phyloP scores from a whole-genome alignment of 2,329 filamentous ascomycete genomes.

The Ilyonectria sp. region DNA sequence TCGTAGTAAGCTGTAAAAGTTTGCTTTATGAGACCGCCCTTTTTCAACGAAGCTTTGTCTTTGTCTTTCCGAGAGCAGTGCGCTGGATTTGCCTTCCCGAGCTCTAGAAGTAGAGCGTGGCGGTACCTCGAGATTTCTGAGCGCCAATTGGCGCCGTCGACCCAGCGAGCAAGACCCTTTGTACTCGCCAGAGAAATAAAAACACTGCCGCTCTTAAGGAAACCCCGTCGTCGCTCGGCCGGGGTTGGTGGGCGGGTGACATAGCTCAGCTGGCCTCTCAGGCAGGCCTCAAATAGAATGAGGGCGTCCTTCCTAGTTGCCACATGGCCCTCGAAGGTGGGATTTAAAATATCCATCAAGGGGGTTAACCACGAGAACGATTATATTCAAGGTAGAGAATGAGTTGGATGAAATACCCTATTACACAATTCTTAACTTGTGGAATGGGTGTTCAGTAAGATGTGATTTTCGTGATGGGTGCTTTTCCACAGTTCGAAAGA shows the following conservation, averaged over 20 bases:
- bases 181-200: neutral
- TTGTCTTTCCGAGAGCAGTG: too few species aligned
- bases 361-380: too few species aligned
- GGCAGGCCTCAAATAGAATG: neutral
- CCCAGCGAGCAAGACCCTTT: neutral
- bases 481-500: too few species aligned
- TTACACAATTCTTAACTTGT: too few species aligned
- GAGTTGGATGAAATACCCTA: too few species aligned
- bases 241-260: neutral
- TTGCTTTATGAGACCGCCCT: neutral
- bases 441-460: too few species aligned
- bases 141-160: neutral
- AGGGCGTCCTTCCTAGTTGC: neutral
- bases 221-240: neutral
- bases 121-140: too few species aligned
- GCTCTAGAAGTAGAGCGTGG: too few species aligned
- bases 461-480: too few species aligned
- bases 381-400: too few species aligned
- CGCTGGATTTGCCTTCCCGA: too few species aligned
- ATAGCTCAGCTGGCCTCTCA: neutral
- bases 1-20: neutral
- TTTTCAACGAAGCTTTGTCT: neutral
- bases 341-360: neutral
- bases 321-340: neutral
- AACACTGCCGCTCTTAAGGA: neutral